Percentiles rank a stretch among this genome's conserved stretches.
These are phyloP conservation scores for Xerocomus minutiporus DNA, from an alignment of 1,284 basidiomycete species.

Conservation along the genomic window DNA sequence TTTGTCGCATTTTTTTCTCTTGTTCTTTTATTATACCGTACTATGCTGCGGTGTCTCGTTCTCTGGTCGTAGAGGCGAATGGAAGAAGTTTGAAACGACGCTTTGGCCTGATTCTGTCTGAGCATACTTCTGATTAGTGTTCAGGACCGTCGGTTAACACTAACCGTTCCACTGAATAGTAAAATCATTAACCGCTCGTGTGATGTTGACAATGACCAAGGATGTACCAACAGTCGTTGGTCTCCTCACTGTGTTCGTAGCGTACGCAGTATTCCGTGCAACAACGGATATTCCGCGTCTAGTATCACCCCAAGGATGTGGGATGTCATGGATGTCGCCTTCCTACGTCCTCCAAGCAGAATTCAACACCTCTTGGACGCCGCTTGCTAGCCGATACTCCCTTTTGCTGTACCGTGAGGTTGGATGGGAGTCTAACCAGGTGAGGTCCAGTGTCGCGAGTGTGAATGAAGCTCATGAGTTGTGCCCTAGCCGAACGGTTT, in stretches of 20 bases:
- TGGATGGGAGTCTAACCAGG: constrained; percentile 71
- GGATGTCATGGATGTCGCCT: constrained; percentile 98
- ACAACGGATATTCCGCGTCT: constrained; percentile 37
- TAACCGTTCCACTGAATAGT: no score
- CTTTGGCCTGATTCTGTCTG: neutral
- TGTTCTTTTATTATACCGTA: constrained; percentile 37
- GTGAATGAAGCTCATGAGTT: constrained; percentile 7
- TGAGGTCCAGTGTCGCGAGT: constrained; percentile 30
- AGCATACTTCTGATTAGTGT: no score
- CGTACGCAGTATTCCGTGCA: constrained; percentile 38
- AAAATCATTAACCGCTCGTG: neutral
- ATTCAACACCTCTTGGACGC: constrained; percentile 64
- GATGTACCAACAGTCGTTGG: constrained; percentile 13
- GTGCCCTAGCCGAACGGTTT: constrained; percentile 37
- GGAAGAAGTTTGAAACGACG: constrained; percentile 27
- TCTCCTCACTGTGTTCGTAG: constrained; percentile 28
- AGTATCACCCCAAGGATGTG: constrained; percentile 82
- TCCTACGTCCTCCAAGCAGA: constrained; percentile 71
- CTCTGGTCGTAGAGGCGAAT: constrained; percentile 33
- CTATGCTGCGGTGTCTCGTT: constrained; percentile 29
- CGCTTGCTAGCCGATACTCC: constrained; percentile 70
- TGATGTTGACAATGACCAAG: constrained; percentile 11
- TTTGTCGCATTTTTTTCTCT: constrained; percentile 30
- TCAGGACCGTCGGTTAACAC: no score
- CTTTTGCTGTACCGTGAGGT: constrained; percentile 91